phyloP scores from a whole-genome alignment of 2,329 filamentous ascomycete species.

The Whalleya microplaca region DNA sequence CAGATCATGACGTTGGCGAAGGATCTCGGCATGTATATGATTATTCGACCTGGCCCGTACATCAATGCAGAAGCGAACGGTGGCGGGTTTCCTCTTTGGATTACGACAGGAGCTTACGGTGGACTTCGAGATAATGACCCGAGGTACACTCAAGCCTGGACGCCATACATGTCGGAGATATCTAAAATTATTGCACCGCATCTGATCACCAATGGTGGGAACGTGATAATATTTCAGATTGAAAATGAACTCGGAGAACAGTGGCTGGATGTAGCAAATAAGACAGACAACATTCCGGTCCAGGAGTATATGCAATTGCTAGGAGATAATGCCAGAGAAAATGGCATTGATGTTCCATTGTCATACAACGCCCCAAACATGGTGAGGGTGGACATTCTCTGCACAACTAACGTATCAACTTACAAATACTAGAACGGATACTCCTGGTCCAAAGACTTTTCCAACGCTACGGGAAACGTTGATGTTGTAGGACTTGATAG shows the following conservation, averaged over 20 bases:
- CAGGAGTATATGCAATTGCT: constrained; percentile 62
- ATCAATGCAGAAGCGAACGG: constrained; percentile 67
- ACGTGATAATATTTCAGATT: constrained; percentile 59
- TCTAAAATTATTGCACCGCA: constrained; percentile 55
- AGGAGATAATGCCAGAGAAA: constrained; percentile 54
- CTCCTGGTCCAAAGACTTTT: constrained; percentile 65
- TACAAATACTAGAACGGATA: constrained; percentile 37
- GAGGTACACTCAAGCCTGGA: constrained; percentile 56
- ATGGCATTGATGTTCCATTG: constrained; percentile 62
- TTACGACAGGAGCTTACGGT: constrained; percentile 63
- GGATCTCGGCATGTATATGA: constrained; percentile 57
- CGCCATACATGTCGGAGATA: constrained; percentile 55
- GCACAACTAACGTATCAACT: too few relatives aligned
- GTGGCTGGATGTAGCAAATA: constrained; percentile 45
- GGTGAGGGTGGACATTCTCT: constrained; percentile 24
- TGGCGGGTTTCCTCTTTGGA: constrained; percentile 65
- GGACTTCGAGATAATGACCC: constrained; percentile 55
- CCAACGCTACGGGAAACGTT: constrained; percentile 58
- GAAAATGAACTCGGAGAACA: constrained; percentile 58
- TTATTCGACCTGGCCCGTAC: constrained; percentile 63
- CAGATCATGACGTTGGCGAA: constrained; percentile 56
- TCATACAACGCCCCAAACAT: constrained; percentile 65
- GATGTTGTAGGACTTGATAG: constrained; percentile 56
- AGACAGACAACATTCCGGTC: constrained; percentile 51
- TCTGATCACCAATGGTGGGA: constrained; percentile 60